These are phyloP conservation scores for Cochlearia excelsa DNA, from an alignment of 345 rosid species.

Conservation along the genomic window DNA sequence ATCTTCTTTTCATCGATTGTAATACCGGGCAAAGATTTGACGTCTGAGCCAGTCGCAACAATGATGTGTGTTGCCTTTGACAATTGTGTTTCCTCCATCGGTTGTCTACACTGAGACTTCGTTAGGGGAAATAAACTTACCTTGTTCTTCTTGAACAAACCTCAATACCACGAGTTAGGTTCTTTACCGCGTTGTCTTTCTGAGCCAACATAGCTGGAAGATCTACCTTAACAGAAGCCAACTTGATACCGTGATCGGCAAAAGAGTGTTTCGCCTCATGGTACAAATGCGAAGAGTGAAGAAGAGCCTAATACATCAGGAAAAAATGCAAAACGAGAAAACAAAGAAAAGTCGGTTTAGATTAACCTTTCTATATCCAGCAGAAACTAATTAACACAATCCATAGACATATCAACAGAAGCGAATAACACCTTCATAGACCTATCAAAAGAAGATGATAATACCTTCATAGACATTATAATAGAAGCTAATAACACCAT, in stretches of 20 bases:
- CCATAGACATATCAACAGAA: too few species aligned
- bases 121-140: slow-evolving; percentile 76
- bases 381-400: too few species aligned
- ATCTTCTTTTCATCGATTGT: slow-evolving; percentile 91
- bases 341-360: too few species aligned
- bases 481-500: too few species aligned
- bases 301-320: slow-evolving; percentile 63
- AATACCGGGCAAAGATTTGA: slow-evolving; percentile 91
- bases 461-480: too few species aligned
- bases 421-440: too few species aligned
- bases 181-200: slow-evolving; percentile 90
- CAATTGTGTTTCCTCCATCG: slow-evolving; percentile 73
- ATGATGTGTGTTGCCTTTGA: slow-evolving; percentile 86
- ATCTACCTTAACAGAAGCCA: slow-evolving; percentile 88
- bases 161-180: slow-evolving; percentile 90
- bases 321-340: too few species aligned
- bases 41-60: slow-evolving; percentile 93
- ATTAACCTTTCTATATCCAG: too few species aligned
- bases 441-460: too few species aligned
- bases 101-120: slow-evolving; percentile 85
- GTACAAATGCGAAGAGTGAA: slow-evolving; percentile 98
- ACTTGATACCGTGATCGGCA: slow-evolving; percentile 78
- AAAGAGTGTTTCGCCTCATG: slow-evolving; percentile 91
- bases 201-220: slow-evolving; percentile 95
- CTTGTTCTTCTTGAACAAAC: slow-evolving; percentile 96